phyloP scores from a whole-genome alignment of 2,329 filamentous ascomycete genomes.

The Penicillium sp. region DNA sequence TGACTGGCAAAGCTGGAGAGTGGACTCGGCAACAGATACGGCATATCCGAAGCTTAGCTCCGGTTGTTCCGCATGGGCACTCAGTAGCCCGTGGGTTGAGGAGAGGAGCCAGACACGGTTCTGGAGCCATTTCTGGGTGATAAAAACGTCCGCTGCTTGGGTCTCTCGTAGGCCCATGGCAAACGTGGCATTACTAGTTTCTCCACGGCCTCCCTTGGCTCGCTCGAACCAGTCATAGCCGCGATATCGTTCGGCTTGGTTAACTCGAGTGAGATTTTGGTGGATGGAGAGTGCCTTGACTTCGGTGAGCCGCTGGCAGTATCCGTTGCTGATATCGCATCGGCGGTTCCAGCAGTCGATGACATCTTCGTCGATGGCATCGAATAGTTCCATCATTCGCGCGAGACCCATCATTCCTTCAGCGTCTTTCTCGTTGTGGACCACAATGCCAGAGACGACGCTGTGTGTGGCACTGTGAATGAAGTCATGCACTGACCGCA shows the following conservation, averaged over 20 bases:
- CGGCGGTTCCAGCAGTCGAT: constrained; percentile 45
- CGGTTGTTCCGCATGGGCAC: constrained; percentile 33
- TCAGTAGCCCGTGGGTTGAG: constrained; percentile 39
- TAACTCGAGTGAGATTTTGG: constrained; percentile 34
- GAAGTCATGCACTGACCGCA: constrained; percentile 42
- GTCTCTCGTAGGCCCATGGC: constrained; percentile 35
- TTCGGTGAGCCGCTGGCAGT: constrained; percentile 66
- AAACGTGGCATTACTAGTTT: constrained; percentile 20
- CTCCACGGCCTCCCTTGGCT: constrained; percentile 25
- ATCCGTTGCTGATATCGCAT: constrained; percentile 59
- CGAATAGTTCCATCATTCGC: constrained; percentile 45
- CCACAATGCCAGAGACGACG: constrained; percentile 40
- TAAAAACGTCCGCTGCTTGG: constrained; percentile 43
- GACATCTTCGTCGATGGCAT: constrained; percentile 45
- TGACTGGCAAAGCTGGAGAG: constrained; percentile 35
- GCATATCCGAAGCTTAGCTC: constrained; percentile 41
- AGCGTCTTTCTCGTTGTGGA: constrained; percentile 45
- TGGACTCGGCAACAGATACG: constrained; percentile 33
- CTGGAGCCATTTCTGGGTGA: constrained; percentile 46
- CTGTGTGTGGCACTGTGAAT: constrained; percentile 37
- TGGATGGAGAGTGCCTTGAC: constrained; percentile 51
- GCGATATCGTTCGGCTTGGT: constrained; percentile 34
- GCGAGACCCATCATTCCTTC: constrained; percentile 44
- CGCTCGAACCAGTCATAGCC: constrained; percentile 41
- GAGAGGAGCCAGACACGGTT: constrained; percentile 45